A percentile compares a stretch with the other conserved stretches of the same genome.
Conservation (phyloP, 2,329 filamentous ascomycete species). For the Xylaria sp. region DNA sequence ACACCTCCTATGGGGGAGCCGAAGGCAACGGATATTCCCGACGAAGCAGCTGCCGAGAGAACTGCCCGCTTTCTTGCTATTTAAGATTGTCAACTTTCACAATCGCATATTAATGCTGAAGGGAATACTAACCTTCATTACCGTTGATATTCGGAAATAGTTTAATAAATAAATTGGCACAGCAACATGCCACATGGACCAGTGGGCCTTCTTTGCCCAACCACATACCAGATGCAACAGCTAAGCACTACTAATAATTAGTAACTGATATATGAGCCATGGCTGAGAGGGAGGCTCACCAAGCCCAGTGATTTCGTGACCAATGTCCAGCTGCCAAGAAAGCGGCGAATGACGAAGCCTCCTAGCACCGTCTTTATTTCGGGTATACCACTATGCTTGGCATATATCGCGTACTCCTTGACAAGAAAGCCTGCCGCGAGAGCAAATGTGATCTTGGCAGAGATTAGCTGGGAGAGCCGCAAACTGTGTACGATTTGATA, state of each 20-base stretch:
- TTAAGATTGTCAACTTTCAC: conserved; percentile 8
- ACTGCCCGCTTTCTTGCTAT: conserved; percentile 91
- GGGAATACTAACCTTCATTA: conserved; percentile 76
- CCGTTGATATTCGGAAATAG: conserved; percentile 81
- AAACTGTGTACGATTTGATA: not conserved
- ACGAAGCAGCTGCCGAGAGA: conserved; percentile 88
- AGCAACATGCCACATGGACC: conserved; percentile 97
- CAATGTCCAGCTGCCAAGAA: conserved; percentile 89
- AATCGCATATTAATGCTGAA: not conserved
- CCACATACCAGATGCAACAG: conserved; percentile 95
- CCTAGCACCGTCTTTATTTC: conserved; percentile 97
- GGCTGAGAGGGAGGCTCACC: conserved; percentile 59
- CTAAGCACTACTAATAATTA: conserved; percentile 73
- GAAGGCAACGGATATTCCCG: conserved; percentile 95
- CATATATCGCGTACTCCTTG: conserved; percentile 84
- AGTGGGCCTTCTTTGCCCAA: conserved; percentile 94
- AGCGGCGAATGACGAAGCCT: conserved; percentile 89
- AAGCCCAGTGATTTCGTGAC: conserved; percentile 89
- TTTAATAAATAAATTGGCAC: conserved; percentile 93
- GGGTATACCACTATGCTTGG: conserved; percentile 94
- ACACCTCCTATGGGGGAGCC: conserved; percentile 89
- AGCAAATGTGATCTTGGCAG: conserved; percentile 76
- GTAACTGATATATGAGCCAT: conserved; percentile 22
- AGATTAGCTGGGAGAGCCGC: conserved; percentile 34
- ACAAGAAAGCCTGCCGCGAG: conserved; percentile 82